Percentiles rank a stretch among this genome's conserved stretches.
Evolutionary conservation across 768 basidiomycete species (phyloP).

Genomic region (Tephrocybe sp.): DNA sequence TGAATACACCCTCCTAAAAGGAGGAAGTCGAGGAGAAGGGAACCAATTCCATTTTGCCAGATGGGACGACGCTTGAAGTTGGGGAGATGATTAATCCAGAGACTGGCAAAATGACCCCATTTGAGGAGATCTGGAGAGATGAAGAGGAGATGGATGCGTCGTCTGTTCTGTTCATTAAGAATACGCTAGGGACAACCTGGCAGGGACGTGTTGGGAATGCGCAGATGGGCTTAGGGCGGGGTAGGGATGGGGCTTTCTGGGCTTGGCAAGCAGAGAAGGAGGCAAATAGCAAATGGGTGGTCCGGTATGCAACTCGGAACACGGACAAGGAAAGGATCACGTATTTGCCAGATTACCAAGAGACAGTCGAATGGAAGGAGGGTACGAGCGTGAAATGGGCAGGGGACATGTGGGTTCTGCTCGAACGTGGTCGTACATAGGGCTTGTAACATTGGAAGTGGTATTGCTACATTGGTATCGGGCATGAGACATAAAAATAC

Average conservation of each 20-base stretch:
- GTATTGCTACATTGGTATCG: constrained; percentile 4
- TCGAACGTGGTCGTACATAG: constrained; percentile 8
- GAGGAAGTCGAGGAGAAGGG: constrained; percentile 23
- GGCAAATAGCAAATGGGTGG: constrained; percentile 6
- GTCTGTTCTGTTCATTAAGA: constrained; percentile 15
- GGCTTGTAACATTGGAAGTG: not conserved
- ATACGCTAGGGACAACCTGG: constrained; percentile 14
- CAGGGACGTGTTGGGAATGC: constrained; percentile 17
- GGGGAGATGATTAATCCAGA: constrained; percentile 35
- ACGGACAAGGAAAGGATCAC: not conserved
- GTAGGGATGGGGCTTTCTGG: constrained; percentile 15
- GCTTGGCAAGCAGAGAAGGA: constrained; percentile 19
- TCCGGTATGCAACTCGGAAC: constrained; percentile 4
- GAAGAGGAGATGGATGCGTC: constrained; percentile 17
- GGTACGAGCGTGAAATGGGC: constrained; percentile 13
- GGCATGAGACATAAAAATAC: not conserved
- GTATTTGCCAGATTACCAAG: constrained; percentile 12
- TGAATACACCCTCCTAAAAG: not conserved
- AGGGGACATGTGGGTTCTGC: constrained; percentile 13
- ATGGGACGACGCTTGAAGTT: constrained; percentile 29
- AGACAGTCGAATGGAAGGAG: constrained; percentile 10
- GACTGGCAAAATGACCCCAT: constrained; percentile 25
- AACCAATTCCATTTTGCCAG: constrained; percentile 22
- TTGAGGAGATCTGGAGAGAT: constrained; percentile 35
- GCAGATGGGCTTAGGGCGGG: constrained; percentile 18